These are phyloP conservation scores for Phytophthora brassicae DNA, from an alignment of 352 stramenopile species.

Conservation along the genomic window DNA sequence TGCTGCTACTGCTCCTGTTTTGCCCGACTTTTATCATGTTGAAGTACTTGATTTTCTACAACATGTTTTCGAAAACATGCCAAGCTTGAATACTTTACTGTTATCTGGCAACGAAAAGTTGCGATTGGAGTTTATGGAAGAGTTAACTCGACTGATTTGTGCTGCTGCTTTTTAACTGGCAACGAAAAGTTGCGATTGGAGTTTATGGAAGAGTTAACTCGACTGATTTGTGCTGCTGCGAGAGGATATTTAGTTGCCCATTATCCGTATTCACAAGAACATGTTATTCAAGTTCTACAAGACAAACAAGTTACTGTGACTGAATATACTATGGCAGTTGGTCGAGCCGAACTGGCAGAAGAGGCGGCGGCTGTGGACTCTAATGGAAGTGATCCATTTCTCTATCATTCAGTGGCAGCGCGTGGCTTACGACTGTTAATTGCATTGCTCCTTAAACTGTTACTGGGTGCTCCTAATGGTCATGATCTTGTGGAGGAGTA, in stretches of 20 bases:
- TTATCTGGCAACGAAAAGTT: constrained; percentile 44
- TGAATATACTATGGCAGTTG: constrained; percentile 39
- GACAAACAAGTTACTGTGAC: constrained; percentile 45
- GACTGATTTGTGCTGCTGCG: constrained; percentile 50
- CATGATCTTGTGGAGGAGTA: constrained; percentile 51
- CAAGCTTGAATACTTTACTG: constrained; percentile 39
- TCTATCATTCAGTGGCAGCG: constrained; percentile 48
- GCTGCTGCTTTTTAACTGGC: no score
- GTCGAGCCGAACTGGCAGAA: constrained; percentile 44
- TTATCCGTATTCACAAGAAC: constrained; percentile 41
- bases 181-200: constrained; percentile 57
- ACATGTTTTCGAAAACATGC: constrained; percentile 50
- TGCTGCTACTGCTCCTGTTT: background rate
- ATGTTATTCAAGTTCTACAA: constrained; percentile 41
- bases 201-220: constrained; percentile 57
- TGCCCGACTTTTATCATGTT: constrained; percentile 29
- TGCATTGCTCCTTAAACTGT: constrained; percentile 48
- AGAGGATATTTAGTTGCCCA: constrained; percentile 40
- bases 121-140: constrained; percentile 58
- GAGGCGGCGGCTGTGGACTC: constrained; percentile 38
- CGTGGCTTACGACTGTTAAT: constrained; percentile 50
- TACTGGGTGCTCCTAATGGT: constrained; percentile 52
- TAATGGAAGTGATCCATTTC: constrained; percentile 52
- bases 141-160: constrained; percentile 54
- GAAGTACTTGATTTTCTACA: constrained; percentile 66